Evolutionary conservation across 2,329 filamentous ascomycete genomes (phyloP).

Genomic region (Massarina eburnea): DNA sequence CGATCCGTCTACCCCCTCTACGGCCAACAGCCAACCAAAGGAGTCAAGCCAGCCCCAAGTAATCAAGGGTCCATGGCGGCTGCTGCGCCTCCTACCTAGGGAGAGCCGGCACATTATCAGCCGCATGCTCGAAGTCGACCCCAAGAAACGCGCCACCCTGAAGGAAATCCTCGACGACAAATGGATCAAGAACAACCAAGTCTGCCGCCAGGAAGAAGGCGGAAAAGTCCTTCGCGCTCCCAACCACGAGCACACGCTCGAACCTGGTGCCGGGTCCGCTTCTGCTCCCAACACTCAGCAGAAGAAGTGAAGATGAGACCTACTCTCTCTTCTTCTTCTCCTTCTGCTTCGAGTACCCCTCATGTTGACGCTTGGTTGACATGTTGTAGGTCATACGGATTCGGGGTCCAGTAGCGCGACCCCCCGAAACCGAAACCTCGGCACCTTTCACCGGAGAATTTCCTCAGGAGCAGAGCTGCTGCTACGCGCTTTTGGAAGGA

Average conservation of each 20-base stretch:
- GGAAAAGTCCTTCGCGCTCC: constrained; percentile 72
- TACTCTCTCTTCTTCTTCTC: background rate
- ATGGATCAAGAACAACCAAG: constrained; percentile 83
- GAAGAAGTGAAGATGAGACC: constrained; percentile 30
- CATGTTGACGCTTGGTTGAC: too few relatives aligned
- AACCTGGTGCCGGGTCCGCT: constrained; percentile 56
- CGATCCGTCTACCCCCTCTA: constrained; percentile 9
- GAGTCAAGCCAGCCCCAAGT: constrained; percentile 67
- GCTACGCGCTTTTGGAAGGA: too few relatives aligned
- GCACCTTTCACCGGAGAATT: too few relatives aligned
- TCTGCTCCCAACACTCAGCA: constrained; percentile 36
- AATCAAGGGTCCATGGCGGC: constrained; percentile 89
- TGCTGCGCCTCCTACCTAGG: constrained; percentile 81
- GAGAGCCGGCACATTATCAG: constrained; percentile 89
- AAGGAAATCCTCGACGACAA: constrained; percentile 83
- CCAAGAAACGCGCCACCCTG: constrained; percentile 79
- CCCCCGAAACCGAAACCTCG: too few relatives aligned
- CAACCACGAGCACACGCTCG: constrained; percentile 82
- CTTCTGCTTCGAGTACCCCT: background rate
- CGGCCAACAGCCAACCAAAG: constrained; percentile 41
- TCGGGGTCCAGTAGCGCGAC: too few relatives aligned
- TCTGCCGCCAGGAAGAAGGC: constrained; percentile 77
- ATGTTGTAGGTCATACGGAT: too few relatives aligned
- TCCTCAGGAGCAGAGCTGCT: too few relatives aligned
- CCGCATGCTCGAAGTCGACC: constrained; percentile 88